Percentiles rank a stretch among this genome's conserved stretches.
Evolutionary conservation across 1,139 yeast genomes (phyloP).

Genomic region (Yamadazyma triangularis): DNA sequence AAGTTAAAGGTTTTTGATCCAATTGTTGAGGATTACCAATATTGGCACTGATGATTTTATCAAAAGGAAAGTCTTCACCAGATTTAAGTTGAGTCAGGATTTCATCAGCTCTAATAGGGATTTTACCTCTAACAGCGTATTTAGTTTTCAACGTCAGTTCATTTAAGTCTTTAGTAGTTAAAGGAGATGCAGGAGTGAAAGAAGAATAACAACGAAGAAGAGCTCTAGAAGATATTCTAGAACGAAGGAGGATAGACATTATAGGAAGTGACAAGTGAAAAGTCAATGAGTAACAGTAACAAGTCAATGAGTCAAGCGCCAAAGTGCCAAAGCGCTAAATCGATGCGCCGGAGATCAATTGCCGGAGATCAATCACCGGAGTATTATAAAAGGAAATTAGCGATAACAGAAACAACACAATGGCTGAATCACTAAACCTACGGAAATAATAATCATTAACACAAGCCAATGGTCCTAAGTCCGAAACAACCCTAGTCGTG

Average conservation of each 20-base stretch:
- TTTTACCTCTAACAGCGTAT: conserved; percentile 91
- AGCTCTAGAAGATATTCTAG: neutral
- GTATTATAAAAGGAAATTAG: too few relatives aligned
- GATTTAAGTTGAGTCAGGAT: conserved; percentile 50
- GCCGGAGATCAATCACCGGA: too few relatives aligned
- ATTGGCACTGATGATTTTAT: conserved; percentile 77
- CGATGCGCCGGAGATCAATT: too few relatives aligned
- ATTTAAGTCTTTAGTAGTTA: conserved; percentile 50
- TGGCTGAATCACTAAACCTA: too few relatives aligned
- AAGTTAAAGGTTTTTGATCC: conserved; percentile 91
- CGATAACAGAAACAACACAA: too few relatives aligned
- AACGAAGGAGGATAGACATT: neutral
- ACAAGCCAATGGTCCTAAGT: too few relatives aligned
- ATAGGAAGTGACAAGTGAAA: too few relatives aligned
- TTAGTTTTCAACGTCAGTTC: conserved; percentile 75
- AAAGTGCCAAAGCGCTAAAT: too few relatives aligned
- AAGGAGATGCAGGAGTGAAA: conserved; percentile 20
- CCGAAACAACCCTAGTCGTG: too few relatives aligned
- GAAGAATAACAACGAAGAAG: neutral
- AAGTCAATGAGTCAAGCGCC: too few relatives aligned
- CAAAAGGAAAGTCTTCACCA: conserved; percentile 61
- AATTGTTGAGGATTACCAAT: conserved; percentile 97
- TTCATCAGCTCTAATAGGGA: conserved; percentile 92
- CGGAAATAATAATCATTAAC: too few relatives aligned
- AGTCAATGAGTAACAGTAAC: too few relatives aligned